Base-by-base conservation (phyloP, 768 basidiomycete genomes). In the Lactarius pseudohatsudake region DNA sequence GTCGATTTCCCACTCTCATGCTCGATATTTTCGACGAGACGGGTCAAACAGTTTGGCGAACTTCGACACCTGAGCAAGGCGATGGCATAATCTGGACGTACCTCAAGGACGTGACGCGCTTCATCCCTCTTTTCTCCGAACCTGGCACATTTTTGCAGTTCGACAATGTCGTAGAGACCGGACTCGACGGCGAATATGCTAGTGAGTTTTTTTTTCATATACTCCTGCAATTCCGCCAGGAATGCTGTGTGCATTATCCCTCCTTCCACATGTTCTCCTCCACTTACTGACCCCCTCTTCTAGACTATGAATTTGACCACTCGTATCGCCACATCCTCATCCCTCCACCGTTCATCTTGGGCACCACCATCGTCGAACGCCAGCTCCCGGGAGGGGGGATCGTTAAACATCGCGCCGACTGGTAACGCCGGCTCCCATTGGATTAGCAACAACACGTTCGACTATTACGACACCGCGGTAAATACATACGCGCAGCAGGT, bases 21-120 rank as follows among this genome's bases (percentile, higher is more conserved):
- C 20, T n/a, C 43, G 1, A 45, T 45, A 6, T 20, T 58, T 32
- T n/a, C 15, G 15, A 53, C 34, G 20, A 57, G 34, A n/a, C 9
- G 47, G 41, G 28, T n/a, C 16, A 30, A 53, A 22, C 55, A 90
- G 88, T 91, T 59, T 91, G 90, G 91, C 81, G 91, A 43, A 91
- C 88, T 22, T 91, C 89, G 0, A 92, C 90, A 20, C 86, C 90
- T 0, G 91, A 92, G 74, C 91, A 70, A 16, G 80, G 82, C 3
- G 80, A 84, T 57, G 90, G 89, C 11, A 91, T 92, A 66, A 86
- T 90, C 57, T 91, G 90, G 90, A 90, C 89, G 0, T 87, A 82
- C 61, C 74, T 85, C 70, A 92, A 92, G 72, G 91, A 92, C 70
- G 88, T 88, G 32, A 88, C 89, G 7, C 84, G 84, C 28, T 92